Evolutionary conservation across 768 basidiomycete species (phyloP), one percentile per base, ranked within the genome.

Genomic region (Mycena latifolia): DNA sequence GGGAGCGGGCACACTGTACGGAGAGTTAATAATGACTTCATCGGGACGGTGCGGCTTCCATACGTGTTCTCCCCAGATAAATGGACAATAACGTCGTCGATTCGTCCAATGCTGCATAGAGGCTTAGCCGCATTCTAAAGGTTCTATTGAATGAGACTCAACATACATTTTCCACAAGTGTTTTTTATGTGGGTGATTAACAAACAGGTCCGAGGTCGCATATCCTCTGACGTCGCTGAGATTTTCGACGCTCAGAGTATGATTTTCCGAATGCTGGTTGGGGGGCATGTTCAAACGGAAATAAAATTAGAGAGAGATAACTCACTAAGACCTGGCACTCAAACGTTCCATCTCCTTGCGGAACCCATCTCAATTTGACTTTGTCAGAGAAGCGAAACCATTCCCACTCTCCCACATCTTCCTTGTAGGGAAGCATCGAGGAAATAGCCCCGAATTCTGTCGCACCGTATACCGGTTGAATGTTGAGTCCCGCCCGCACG

Each of bases 261-360:
- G 24, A 7, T 11, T 25, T 3, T 46, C 45, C 22, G 24, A 25
- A 2, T 11, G 15, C 45, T 46, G 12, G 33, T 35, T 6, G 33
- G 8, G 8, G 33, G 14, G 33, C 14, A 35, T 7, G 33, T 35
- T 35, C 24, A 43, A 43, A 17, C 41, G 3, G n/a, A 20, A n/a
- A n/a, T 12, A 25, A 45, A 45, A 22, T 45, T 17, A 18, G 15
- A 39, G 7, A 18, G 14, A 39, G 17, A 24, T 46, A 24, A 46
- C 28, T 28, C 48, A 50, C 48, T 22, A 50, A 20, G 28, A 50
- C 24, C 28, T 50, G 48, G 48, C 48, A 50, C 48, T 50, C 48
- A 12, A 17, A 50, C 17, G 22, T 18, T 2, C 48, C 48, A 20
- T 29, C 48, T 9, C 28, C 48, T 22, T 50, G 48, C 14, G 48